Percentiles rank a stretch among this genome's conserved stretches.
phyloP scores from a whole-genome alignment of 352 stramenopile genomes.

The Pythium dissimile region DNA sequence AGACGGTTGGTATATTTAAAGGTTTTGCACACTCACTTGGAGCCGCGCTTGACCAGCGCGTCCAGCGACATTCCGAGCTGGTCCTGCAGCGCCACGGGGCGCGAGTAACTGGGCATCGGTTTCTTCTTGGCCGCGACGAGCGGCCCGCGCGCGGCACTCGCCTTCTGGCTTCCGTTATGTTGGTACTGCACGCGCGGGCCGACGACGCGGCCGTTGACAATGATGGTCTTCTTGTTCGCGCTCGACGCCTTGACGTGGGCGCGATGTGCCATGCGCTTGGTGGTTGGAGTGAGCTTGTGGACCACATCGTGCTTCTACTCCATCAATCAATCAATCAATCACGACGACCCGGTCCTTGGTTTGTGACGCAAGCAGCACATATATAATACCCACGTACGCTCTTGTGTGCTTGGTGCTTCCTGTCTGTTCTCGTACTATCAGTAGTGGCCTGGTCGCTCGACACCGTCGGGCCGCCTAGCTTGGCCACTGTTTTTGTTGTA shows the following conservation, averaged over 20 bases:
- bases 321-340: background rate
- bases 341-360: too few relatives aligned
- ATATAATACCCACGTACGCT: constrained; percentile 7
- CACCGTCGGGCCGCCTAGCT: constrained; percentile 1
- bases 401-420: constrained; percentile 12
- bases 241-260: constrained; percentile 44
- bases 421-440: too few relatives aligned
- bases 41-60: constrained; percentile 47
- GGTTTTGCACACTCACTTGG: constrained; percentile 13
- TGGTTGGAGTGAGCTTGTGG: constrained; percentile 40
- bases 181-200: constrained; percentile 31
- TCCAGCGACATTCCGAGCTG: constrained; percentile 64
- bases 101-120: background rate
- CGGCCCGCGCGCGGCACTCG: constrained; percentile 7
- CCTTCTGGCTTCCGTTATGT: too few relatives aligned
- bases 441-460: background rate
- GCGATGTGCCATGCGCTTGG: constrained; percentile 39
- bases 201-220: constrained; percentile 60
- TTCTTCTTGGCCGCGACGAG: constrained; percentile 11
- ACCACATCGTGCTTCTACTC: constrained; percentile 23
- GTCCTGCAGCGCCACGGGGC: constrained; percentile 47
- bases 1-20: constrained; percentile 25
- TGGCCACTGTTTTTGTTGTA: constrained; percentile 27
- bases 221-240: constrained; percentile 36
- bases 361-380: background rate